Base-by-base conservation (phyloP, 805 yeast genomes). In the Wickerhamomyces sydowiorum region DNA sequence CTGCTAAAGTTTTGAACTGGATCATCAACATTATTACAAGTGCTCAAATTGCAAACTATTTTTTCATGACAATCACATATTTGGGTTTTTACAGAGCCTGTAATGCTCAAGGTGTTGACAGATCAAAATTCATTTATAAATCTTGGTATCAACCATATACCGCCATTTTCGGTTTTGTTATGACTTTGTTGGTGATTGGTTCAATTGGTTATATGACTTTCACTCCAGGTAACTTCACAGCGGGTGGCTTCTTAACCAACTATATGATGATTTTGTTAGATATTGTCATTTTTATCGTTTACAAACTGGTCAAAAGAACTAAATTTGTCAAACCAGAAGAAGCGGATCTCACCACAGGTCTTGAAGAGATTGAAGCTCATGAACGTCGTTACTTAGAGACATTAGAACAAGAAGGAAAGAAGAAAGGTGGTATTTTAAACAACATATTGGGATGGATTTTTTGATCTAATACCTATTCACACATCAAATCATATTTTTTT, bases 1-100 rank as follows among this genome's bases (percentile, higher is more conserved):
- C 89, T 28, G 73, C 78, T n/a, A 69, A 70, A 3, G 91, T 84
- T 4, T 69, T 85, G 46, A 70, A 66, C 51, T 85, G 91, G 90
- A 71, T 85, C 36, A 75, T 82, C 41, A 82, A 82, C 51, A 65
- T 85, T 42, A 78, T 80, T 37, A 80, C 91, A 7, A 79, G 79
- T 38, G 80, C 84, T 29, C 86, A 80, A 59, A 68, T 80, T 56
- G 70, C 72, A 53, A 80, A 77, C 59, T 82, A 75, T 65, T 66
- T 70, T 39, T 66, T 70, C 47, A 75, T 82, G 50, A 68, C 79
- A 51, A 61, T 69, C 41, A 75, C 84, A 17, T 85, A 30, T 54
- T 48, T 82, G 27, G 70, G 77, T 42, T 84, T 82, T 65, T 75
- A 76, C 57, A 65, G 74, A 36, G 86, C 81, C 2, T 66, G 75